These are phyloP conservation scores for Botrytis cinerea DNA, from an alignment of 2,329 filamentous ascomycete species.

Conservation along the genomic window DNA sequence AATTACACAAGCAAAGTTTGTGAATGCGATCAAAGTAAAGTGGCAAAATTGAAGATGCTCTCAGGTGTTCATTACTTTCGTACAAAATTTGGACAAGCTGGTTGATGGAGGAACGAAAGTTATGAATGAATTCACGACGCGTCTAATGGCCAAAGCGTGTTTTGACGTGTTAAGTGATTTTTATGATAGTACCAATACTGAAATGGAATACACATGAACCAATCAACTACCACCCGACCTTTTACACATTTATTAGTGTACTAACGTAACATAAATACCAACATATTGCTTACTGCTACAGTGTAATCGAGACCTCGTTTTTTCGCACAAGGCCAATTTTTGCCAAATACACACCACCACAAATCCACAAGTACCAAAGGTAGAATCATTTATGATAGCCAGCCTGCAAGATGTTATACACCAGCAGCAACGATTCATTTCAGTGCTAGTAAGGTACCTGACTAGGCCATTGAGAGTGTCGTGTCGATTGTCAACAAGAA, in stretches of 20 bases:
- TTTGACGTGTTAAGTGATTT: slow-evolving; percentile 39
- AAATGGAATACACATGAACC: neutral
- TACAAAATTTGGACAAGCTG: slow-evolving; percentile 14
- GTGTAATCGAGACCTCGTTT: neutral
- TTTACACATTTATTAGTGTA: neutral
- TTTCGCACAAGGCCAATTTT: neutral
- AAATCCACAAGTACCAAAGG: neutral
- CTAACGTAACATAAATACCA: too few species aligned
- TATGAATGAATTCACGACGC: slow-evolving; percentile 30
- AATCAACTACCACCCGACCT: neutral
- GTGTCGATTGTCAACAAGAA: neutral
- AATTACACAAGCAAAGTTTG: slow-evolving; percentile 3
- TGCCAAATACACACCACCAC: too few species aligned
- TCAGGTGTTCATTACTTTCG: slow-evolving; percentile 18
- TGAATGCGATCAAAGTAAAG: neutral
- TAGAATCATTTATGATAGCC: slow-evolving; percentile 2
- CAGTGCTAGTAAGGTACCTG: neutral
- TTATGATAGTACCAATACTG: neutral
- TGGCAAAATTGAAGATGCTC: slow-evolving; percentile 28
- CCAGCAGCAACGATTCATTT: neutral
- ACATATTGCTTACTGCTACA: neutral
- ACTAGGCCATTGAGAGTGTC: neutral
- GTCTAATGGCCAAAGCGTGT: slow-evolving; percentile 26
- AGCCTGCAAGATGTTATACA: neutral
- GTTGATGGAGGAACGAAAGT: slow-evolving; percentile 22